Conservation (phyloP, 257 asterid genomes). For the Rauvolfia tetraphylla region DNA sequence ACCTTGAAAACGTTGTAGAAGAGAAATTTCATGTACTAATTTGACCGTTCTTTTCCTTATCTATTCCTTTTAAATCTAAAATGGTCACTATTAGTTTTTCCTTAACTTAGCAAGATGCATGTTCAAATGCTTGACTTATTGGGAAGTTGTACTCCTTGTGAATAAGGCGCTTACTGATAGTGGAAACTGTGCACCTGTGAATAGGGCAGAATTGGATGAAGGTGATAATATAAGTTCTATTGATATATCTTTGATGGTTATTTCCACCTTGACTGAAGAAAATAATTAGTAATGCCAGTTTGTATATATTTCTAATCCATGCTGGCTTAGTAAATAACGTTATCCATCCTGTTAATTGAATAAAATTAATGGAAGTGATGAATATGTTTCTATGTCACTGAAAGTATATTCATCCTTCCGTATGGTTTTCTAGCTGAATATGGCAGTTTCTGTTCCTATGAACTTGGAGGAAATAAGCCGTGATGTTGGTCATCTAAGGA, state of each 20-base stretch:
- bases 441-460: conserved; percentile 1
- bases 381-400: neutral
- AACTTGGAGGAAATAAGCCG: conserved; percentile 11
- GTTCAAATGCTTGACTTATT: neutral
- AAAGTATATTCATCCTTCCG: neutral
- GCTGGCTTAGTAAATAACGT: too few species aligned
- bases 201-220: neutral
- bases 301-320: neutral
- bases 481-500: conserved; percentile 14
- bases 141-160: neutral
- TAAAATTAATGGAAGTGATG: neutral
- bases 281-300: neutral
- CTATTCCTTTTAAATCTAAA: neutral
- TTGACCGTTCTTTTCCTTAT: neutral
- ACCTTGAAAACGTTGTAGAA: neutral
- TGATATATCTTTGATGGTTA: neutral
- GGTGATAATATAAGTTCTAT: neutral
- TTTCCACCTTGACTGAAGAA: neutral
- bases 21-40: neutral
- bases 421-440: conserved; percentile 3
- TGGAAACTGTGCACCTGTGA: neutral
- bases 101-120: too few species aligned
- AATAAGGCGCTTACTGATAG: neutral
- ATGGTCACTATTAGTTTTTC: neutral
- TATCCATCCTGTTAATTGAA: neutral